Evolutionary conservation across 345 rosid genomes (phyloP), one percentile per base, ranked within the genome.

Genomic region (Salix brachista): DNA sequence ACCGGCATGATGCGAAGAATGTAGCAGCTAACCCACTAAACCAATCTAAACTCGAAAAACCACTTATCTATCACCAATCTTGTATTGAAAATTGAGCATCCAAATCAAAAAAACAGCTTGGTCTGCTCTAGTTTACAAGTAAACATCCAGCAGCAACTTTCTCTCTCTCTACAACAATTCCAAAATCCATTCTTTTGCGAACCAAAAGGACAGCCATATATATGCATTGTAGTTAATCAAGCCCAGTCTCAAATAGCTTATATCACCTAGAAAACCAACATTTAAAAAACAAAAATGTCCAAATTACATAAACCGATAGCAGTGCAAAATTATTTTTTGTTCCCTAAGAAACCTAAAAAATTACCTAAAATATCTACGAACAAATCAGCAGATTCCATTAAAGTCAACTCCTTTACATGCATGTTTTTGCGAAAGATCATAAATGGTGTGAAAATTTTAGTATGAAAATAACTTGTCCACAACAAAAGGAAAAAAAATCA

Each of bases 101-200:
- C 65, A 73, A 23, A 72, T 73, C 12, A 41, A 46, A 65, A 44
- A 74, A 65, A 2, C 62, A 26, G 28, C 41, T 74, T 30, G 44
- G 30, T 28, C 36, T 65, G n/a, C 70, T 74, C 77, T 74, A 74
- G 77, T 37, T 64, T 67, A 75, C 46, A 74, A 28, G 11, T 30
- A 41, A 44, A 79, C 82, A 78, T 52, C 72, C 58, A 72, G 50
- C 44, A 78, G 11, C 50, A 61, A 25, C 54, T 52, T 62, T 73
- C 64, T 50, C 56, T 78, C 56, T 79, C 75, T 75, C 74, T 71
- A 79, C 82, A 71, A 78, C 79, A 82, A 71, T 67, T 78, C 46
- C 77, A 72, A 79, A 82, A 72, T 67, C 56, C 80, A 79, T 58
- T 67, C 65, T 65, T 30, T 4, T 52, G 18, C 3, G 69, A 67